A percentile compares a stretch with the other conserved stretches of the same genome.
These are phyloP conservation scores for Cercospora sp. DNA, from an alignment of 2,329 filamentous ascomycete species.

Conservation along the genomic window DNA sequence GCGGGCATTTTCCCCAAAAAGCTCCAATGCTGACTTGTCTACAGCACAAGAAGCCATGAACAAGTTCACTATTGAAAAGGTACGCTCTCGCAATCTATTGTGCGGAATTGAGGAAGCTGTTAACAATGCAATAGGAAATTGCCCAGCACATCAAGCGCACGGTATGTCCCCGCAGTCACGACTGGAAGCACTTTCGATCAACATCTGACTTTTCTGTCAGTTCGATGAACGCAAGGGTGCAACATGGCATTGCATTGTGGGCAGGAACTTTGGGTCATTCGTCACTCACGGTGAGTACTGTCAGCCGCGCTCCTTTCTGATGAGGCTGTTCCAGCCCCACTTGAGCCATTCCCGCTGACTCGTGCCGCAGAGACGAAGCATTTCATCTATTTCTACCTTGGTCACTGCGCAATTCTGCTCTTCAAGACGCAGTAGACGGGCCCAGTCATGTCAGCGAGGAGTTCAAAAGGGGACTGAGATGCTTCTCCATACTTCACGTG, in stretches of 20 bases:
- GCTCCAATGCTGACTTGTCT: constrained; percentile 19
- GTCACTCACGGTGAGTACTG: constrained; percentile 81
- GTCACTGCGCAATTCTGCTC: constrained; percentile 94
- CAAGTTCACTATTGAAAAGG: constrained; percentile 72
- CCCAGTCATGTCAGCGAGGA: neutral
- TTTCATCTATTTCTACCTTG: constrained; percentile 99
- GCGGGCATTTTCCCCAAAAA: neutral
- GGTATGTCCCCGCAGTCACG: constrained; percentile 49
- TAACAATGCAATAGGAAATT: constrained; percentile 67
- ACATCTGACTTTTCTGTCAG: constrained; percentile 50
- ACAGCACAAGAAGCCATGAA: constrained; percentile 70
- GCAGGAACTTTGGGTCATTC: constrained; percentile 97
- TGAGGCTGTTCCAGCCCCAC: constrained; percentile 1
- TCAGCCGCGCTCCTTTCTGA: neutral
- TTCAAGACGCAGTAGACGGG: constrained; percentile 89
- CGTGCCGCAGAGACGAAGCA: constrained; percentile 83
- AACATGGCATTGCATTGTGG: constrained; percentile 99
- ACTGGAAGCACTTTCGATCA: neutral
- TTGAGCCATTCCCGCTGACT: neutral
- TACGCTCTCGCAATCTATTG: constrained; percentile 34
- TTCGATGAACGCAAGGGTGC: constrained; percentile 96
- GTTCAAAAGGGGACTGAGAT: neutral
- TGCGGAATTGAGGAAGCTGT: neutral
- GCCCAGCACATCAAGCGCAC: constrained; percentile 94
- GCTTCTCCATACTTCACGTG: neutral